A percentile compares a stretch with the other conserved stretches of the same genome.
Conservation (phyloP, 2,329 filamentous ascomycete genomes). For the Capronia coronata region DNA sequence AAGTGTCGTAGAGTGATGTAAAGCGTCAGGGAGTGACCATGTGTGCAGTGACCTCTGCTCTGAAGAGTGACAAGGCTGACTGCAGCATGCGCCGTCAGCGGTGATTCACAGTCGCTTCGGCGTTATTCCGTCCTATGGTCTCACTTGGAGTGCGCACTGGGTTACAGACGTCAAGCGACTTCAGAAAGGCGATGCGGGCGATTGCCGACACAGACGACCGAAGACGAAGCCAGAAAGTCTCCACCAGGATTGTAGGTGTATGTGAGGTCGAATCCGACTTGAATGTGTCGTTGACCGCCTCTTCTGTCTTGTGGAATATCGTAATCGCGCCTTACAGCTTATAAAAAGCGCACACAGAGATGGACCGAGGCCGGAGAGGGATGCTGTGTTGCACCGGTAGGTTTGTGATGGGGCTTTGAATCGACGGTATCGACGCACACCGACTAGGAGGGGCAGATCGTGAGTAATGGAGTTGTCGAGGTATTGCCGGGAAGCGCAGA, state of each 20-base stretch:
- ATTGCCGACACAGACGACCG: background rate
- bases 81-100: slow-evolving; percentile 22
- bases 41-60: background rate
- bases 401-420: background rate
- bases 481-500: background rate
- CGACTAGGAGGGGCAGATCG: slow-evolving; percentile 1
- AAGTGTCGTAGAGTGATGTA: background rate
- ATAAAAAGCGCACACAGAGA: background rate
- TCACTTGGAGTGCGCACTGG: background rate
- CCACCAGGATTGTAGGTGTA: background rate
- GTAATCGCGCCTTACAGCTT: background rate
- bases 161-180: background rate
- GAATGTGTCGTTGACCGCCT: slow-evolving; percentile 8
- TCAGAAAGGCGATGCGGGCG: background rate
- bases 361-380: background rate
- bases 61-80: slow-evolving; percentile 16
- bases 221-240: background rate
- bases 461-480: background rate
- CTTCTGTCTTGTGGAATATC: slow-evolving; percentile 1
- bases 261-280: slow-evolving; percentile 1
- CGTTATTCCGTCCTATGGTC: slow-evolving; percentile 15
- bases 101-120: slow-evolving; percentile 11
- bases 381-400: background rate
- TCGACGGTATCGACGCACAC: background rate
- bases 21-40: slow-evolving; percentile 7